These are phyloP conservation scores for Phialophora tarda DNA, from an alignment of 2,329 filamentous ascomycete genomes.

Conservation along the genomic window DNA sequence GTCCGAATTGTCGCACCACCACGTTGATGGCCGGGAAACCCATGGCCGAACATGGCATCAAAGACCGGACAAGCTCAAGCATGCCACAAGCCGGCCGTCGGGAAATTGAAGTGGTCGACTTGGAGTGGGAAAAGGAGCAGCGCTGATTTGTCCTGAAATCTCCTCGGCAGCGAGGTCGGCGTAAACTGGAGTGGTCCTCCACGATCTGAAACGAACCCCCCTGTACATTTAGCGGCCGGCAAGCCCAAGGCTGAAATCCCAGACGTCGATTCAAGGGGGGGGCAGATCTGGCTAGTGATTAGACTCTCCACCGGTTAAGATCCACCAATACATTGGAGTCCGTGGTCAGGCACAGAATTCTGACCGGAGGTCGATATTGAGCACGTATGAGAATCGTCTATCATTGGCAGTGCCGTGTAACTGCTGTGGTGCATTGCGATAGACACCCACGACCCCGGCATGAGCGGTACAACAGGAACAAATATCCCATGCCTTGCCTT, in stretches of 20 bases:
- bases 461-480: neutral
- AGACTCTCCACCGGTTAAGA: constrained; percentile 6
- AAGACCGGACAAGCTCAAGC: neutral
- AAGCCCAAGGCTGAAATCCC: constrained; percentile 9
- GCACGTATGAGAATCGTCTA: neutral
- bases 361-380: neutral
- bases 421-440: neutral
- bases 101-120: constrained; percentile 22
- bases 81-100: constrained; percentile 1
- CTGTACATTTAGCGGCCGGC: constrained; percentile 8
- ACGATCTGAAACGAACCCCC: constrained; percentile 26
- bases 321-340: constrained; percentile 14
- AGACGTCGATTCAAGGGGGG: neutral
- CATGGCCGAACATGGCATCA: constrained; percentile 9
- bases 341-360: neutral
- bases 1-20: constrained; percentile 26
- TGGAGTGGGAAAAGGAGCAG: constrained; percentile 1
- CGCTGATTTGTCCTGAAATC: constrained; percentile 28
- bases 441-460: neutral
- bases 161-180: constrained; percentile 4
- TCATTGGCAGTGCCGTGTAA: neutral
- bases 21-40: constrained; percentile 10
- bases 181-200: neutral
- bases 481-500: neutral
- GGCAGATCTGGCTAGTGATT: constrained; percentile 9